Evolutionary conservation across 2,329 filamentous ascomycete genomes (phyloP).

Genomic region (Calonectria pseudoturangicola): DNA sequence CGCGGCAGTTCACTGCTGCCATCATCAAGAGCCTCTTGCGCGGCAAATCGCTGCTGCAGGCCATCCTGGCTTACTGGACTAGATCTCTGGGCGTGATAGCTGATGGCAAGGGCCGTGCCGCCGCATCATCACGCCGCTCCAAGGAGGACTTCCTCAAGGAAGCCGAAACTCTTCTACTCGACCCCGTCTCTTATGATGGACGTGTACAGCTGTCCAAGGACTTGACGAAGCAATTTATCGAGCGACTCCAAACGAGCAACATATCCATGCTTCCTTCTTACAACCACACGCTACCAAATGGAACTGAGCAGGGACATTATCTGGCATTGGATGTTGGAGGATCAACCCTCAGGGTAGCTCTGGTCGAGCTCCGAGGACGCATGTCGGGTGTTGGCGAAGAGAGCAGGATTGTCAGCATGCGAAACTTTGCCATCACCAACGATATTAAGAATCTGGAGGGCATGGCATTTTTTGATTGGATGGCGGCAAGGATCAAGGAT

Average conservation of each 20-base stretch:
- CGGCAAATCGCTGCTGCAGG: conserved; percentile 76
- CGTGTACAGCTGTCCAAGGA: conserved; percentile 68
- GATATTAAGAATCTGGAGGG: conserved; percentile 75
- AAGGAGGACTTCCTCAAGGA: conserved; percentile 74
- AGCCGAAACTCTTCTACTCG: conserved; percentile 71
- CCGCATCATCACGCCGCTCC: conserved; percentile 52
- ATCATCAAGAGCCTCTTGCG: conserved; percentile 74
- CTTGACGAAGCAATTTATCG: conserved; percentile 73
- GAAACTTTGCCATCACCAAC: conserved; percentile 73
- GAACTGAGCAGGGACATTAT: conserved; percentile 75
- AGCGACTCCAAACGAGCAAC: conserved; percentile 70
- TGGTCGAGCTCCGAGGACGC: conserved; percentile 75
- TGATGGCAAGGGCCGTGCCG: conserved; percentile 48
- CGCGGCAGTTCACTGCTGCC: conserved; percentile 72
- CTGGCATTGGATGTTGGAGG: conserved; percentile 81
- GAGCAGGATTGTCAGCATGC: conserved; percentile 72
- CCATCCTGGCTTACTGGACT: conserved; percentile 73
- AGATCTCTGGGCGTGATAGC: conserved; percentile 62
- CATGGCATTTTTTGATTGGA: conserved; percentile 80
- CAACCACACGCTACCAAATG: conserved; percentile 78
- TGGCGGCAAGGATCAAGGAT: conserved; percentile 76
- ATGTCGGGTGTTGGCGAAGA: conserved; percentile 61
- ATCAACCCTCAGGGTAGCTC: conserved; percentile 78
- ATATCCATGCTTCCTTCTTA: conserved; percentile 80
- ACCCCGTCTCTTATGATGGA: conserved; percentile 66